These are phyloP conservation scores for Tuber magnatum DNA, from an alignment of 495 filamentous ascomycete genomes.

Conservation along the genomic window DNA sequence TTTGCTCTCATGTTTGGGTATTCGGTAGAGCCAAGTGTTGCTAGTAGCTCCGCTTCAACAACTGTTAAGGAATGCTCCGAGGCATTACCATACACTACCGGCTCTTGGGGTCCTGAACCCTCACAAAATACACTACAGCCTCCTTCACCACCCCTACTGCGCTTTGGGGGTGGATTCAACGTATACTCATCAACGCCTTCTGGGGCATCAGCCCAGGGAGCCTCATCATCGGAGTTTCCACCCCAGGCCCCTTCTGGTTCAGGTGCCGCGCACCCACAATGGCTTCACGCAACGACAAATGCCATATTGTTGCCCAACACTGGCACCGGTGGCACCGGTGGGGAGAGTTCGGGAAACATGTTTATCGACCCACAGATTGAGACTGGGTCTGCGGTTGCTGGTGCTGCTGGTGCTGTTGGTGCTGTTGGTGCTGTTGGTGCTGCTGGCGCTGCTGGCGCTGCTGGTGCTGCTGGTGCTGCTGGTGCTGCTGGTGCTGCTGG, in stretches of 20 bases:
- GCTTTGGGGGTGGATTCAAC: not conserved
- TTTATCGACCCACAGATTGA: conserved; percentile 20
- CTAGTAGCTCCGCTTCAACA: not conserved
- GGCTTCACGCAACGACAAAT: not conserved
- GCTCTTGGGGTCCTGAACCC: not conserved
- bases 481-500: not conserved
- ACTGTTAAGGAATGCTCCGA: not conserved
- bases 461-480: not conserved
- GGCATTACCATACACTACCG: not conserved
- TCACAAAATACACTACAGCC: not conserved
- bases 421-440: not conserved
- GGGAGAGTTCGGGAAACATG: conserved; percentile 10
- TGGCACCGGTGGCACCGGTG: not conserved
- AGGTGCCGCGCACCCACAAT: not conserved
- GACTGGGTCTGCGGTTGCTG: not conserved
- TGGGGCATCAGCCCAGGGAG: not conserved
- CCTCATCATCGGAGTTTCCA: not conserved
- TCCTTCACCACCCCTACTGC: not conserved
- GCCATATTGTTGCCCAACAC: not conserved
- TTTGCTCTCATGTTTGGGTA: conserved; percentile 40
- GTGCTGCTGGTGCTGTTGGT: not conserved
- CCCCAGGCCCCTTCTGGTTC: not conserved
- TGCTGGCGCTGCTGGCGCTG: too few relatives aligned
- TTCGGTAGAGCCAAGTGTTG: conserved; percentile 18
- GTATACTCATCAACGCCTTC: not conserved